Conservation (phyloP, 176 grass and related monocot species). For the barley (Hordeum vulgare) region DNA sequence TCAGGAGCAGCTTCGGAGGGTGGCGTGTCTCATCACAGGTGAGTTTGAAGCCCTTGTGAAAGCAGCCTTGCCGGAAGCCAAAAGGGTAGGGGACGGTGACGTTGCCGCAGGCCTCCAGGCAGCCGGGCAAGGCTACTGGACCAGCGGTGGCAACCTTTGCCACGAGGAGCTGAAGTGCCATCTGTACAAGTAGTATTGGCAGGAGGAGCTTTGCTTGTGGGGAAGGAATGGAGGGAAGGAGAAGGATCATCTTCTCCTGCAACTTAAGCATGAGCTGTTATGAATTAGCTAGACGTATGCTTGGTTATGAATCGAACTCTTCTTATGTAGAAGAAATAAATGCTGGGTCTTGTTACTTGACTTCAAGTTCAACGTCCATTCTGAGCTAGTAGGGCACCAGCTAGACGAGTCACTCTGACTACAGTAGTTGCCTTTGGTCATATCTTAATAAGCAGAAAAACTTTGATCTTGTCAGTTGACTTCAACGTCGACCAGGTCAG, state of each 20-base stretch:
- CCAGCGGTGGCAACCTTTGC: neutral
- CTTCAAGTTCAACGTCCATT: too few relatives aligned
- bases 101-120: slow-evolving; percentile 7
- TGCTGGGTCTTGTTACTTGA: neutral
- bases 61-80: slow-evolving; percentile 9
- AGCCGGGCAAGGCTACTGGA: slow-evolving; percentile 10
- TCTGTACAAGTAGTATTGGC: neutral
- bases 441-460: too few relatives aligned
- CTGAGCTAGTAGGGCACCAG: too few relatives aligned
- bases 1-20: neutral
- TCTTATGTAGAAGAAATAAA: neutral
- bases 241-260: too few relatives aligned
- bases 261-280: too few relatives aligned
- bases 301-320: neutral
- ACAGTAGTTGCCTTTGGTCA: neutral
- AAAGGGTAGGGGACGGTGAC: slow-evolving; percentile 32
- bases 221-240: too few relatives aligned
- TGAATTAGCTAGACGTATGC: too few relatives aligned
- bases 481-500: neutral
- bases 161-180: too few relatives aligned
- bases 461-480: neutral
- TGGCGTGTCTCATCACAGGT: slow-evolving; percentile 3
- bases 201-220: too few relatives aligned
- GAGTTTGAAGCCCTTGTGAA: slow-evolving; percentile 13
- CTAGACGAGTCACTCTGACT: too few relatives aligned